Base-by-base conservation (phyloP, 352 stramenopile genomes). In the Phytophthora litchii region DNA sequence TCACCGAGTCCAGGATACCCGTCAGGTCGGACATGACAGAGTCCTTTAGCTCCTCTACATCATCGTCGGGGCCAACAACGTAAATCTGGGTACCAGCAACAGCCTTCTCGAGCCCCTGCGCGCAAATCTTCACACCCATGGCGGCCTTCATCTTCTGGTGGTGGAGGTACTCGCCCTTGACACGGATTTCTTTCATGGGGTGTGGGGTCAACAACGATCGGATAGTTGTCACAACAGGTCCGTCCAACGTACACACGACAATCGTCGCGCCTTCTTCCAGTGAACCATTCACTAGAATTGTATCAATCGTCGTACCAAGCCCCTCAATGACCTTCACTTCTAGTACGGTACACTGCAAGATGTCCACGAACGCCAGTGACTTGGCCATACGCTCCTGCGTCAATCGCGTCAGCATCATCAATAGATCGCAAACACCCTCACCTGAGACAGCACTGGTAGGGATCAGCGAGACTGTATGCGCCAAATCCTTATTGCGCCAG, bases 311-410 rank as follows among this genome's bases (percentile, higher is more conserved):
- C 59, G 97, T 99, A 55, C 97, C 97, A 7, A 99, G 81, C 53
- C 97, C 97, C 74, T 99, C 97, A 60, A 99, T 99, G 23, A 97
- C 95, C 88, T 99, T 99, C 36, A 99, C 97, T 81, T 99, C 97
- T 17, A 99, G 77, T 40, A 99, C 97, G 4, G 97, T 99, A 81
- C 88, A 98, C 79, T 99, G 92, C 40, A 99, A 73, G 52, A 92
- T 94, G 44, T 96, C 85, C 14, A 91, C 86, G 51, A 94, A 96
- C 38, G 89, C 89, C 20, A 97, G 70, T 35, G 80, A 91, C 74
- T 96, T 91, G 37, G 78, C 78, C 86, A 98, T 97, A 23, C 96
- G 95, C 50, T 97, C 80, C 78, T 99, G 96, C 5, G 97, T 97
- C 65, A 99, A 91, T 58, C 94, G 89, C 41, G 96, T 97, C 43